Evolutionary conservation across 306 rosid genomes (phyloP).

Genomic region (Casuarina equisetifolia): DNA sequence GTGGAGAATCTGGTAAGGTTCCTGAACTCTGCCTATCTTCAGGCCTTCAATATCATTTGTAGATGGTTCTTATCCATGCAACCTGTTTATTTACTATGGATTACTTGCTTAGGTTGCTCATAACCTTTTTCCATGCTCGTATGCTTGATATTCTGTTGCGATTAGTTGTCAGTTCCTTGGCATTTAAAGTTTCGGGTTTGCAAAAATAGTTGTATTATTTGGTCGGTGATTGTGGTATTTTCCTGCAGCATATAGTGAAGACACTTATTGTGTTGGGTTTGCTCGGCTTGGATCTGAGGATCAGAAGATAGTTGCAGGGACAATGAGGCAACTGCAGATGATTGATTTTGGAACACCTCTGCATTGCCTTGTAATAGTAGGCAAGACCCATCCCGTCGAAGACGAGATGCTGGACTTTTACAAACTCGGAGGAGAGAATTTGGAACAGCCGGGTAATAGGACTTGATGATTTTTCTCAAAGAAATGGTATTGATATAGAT

Average conservation of each 20-base stretch:
- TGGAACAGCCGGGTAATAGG: constrained; percentile 9
- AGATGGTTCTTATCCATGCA: constrained; percentile 5
- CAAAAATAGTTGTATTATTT: neutral
- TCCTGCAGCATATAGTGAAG: constrained; percentile 65
- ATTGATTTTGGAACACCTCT: constrained; percentile 86
- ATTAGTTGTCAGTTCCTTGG: neutral
- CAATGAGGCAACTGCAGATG: constrained; percentile 64
- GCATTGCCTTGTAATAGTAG: constrained; percentile 86
- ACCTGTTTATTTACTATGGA: neutral
- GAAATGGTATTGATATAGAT: neutral
- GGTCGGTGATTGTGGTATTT: neutral
- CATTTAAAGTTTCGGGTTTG: too few species aligned
- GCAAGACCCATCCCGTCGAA: constrained; percentile 87
- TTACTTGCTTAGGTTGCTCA: neutral
- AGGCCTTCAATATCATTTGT: constrained; percentile 7
- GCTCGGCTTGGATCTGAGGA: constrained; percentile 89
- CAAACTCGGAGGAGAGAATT: constrained; percentile 36
- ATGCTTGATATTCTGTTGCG: neutral
- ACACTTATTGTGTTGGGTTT: constrained; percentile 81
- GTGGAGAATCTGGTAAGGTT: constrained; percentile 60
- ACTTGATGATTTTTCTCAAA: constrained; percentile 13
- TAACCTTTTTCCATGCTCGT: neutral
- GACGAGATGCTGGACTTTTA: constrained; percentile 86
- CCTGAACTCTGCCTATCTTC: neutral
- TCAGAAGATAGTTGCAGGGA: constrained; percentile 73